Conservation (phyloP, 177 flowering plant genomes). For the Vitis hybrid region DNA sequence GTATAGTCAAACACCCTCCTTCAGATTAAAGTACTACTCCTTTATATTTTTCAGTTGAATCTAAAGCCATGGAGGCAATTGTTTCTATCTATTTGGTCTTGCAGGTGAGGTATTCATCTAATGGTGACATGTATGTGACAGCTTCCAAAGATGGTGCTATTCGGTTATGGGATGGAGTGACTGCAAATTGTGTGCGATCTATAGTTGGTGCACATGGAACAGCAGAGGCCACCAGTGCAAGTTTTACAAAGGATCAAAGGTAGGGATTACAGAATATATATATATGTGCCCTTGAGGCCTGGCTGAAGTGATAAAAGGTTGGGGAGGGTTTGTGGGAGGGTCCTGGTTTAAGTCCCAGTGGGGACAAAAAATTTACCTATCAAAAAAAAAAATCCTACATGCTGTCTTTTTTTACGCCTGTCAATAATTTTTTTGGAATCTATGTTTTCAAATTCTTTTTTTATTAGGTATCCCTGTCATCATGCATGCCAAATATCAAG, state of each 20-base stretch:
- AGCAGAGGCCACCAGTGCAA: constrained; percentile 76
- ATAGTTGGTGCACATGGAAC: constrained; percentile 77
- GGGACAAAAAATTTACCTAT: too few relatives aligned
- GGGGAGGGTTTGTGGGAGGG: too few relatives aligned
- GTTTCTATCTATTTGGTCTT: constrained; percentile 11
- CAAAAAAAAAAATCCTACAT: too few relatives aligned
- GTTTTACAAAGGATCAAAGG: constrained; percentile 84
- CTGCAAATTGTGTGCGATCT: constrained; percentile 71
- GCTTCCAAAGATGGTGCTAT: constrained; percentile 89
- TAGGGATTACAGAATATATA: constrained; percentile 9
- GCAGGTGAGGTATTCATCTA: constrained; percentile 82
- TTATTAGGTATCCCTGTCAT: too few relatives aligned
- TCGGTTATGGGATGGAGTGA: constrained; percentile 85
- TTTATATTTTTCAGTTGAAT: constrained; percentile 7
- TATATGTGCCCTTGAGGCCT: neutral
- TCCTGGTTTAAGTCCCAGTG: too few relatives aligned
- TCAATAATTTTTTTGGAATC: too few relatives aligned
- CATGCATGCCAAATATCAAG: too few relatives aligned
- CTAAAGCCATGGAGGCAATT: constrained; percentile 4
- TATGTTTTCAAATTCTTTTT: too few relatives aligned
- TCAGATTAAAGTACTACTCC: neutral
- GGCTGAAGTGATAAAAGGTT: too few relatives aligned
- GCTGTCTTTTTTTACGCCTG: neutral
- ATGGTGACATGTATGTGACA: constrained; percentile 84
- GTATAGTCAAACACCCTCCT: constrained; percentile 25